phyloP scores from a whole-genome alignment of 176 grass and related monocot species.

The Bothriochloa decipiens region DNA sequence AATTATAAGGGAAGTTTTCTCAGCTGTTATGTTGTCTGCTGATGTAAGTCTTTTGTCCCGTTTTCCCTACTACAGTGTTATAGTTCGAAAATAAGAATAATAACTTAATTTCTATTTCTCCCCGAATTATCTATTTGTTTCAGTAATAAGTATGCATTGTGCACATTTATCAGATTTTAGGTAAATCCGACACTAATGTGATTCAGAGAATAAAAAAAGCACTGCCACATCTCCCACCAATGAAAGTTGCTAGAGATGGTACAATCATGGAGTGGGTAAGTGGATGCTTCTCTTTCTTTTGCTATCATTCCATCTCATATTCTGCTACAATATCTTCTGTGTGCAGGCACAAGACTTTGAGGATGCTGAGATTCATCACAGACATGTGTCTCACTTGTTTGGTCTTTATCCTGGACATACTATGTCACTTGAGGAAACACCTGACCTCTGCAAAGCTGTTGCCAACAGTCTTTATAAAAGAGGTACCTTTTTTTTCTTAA shows the following conservation, averaged over 20 bases:
- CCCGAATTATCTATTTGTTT: slow-evolving; percentile 19
- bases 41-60: slow-evolving; percentile 53
- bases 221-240: slow-evolving; percentile 63
- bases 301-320: slow-evolving; percentile 19
- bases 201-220: slow-evolving; percentile 71
- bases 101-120: slow-evolving; percentile 7
- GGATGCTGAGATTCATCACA: slow-evolving; percentile 84
- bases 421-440: slow-evolving; percentile 70
- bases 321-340: neutral
- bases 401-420: slow-evolving; percentile 95
- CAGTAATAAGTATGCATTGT: slow-evolving; percentile 20
- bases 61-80: slow-evolving; percentile 4
- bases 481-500: slow-evolving; percentile 45
- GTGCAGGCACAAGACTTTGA: slow-evolving; percentile 73
- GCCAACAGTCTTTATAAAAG: slow-evolving; percentile 88
- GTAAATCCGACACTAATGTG: slow-evolving; percentile 60
- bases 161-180: slow-evolving; percentile 61
- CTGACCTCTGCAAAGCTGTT: slow-evolving; percentile 83
- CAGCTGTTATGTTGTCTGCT: slow-evolving; percentile 61
- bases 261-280: slow-evolving; percentile 95
- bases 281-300: slow-evolving; percentile 22
- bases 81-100: slow-evolving; percentile 4
- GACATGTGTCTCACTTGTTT: slow-evolving; percentile 90
- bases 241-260: slow-evolving; percentile 78
- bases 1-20: slow-evolving; percentile 84